These are phyloP conservation scores for Aspergillaceae sp. DNA, from an alignment of 2,329 filamentous ascomycete species.

Conservation along the genomic window DNA sequence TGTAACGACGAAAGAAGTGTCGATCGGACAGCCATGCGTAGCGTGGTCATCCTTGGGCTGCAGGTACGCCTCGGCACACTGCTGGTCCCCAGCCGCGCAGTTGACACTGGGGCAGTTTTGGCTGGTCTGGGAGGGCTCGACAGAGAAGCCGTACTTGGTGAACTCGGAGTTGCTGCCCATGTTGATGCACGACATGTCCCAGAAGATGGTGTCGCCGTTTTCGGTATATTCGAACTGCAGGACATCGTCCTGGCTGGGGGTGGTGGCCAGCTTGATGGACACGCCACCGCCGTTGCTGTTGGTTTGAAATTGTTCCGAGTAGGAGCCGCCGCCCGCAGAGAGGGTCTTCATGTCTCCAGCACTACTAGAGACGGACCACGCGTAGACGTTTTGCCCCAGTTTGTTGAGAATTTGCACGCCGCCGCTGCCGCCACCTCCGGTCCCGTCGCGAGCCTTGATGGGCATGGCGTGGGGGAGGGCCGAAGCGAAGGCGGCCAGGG, in stretches of 20 bases:
- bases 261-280: conserved; percentile 35
- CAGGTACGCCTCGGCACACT: conserved; percentile 33
- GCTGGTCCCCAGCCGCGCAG: conserved; percentile 27
- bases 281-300: conserved; percentile 34
- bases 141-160: conserved; percentile 27
- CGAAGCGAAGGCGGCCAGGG: conserved; percentile 23
- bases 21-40: conserved; percentile 32
- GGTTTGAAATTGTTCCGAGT: conserved; percentile 25
- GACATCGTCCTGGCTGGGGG: conserved; percentile 23
- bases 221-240: conserved; percentile 37
- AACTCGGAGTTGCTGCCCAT: conserved; percentile 21
- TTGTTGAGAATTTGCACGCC: conserved; percentile 32
- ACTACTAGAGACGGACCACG: conserved; percentile 32
- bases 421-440: conserved; percentile 12
- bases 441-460: conserved; percentile 16
- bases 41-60: conserved; percentile 33
- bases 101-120: conserved; percentile 24
- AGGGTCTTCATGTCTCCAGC: conserved; percentile 29
- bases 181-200: conserved; percentile 31
- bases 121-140: conserved; percentile 19
- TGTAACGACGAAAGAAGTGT: conserved; percentile 25
- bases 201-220: conserved; percentile 23
- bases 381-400: conserved; percentile 29
- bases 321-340: conserved; percentile 24
- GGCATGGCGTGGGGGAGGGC: conserved; percentile 19